These are phyloP conservation scores for Monosporozyma servazzii DNA, from an alignment of 805 yeast genomes.

Conservation along the genomic window DNA sequence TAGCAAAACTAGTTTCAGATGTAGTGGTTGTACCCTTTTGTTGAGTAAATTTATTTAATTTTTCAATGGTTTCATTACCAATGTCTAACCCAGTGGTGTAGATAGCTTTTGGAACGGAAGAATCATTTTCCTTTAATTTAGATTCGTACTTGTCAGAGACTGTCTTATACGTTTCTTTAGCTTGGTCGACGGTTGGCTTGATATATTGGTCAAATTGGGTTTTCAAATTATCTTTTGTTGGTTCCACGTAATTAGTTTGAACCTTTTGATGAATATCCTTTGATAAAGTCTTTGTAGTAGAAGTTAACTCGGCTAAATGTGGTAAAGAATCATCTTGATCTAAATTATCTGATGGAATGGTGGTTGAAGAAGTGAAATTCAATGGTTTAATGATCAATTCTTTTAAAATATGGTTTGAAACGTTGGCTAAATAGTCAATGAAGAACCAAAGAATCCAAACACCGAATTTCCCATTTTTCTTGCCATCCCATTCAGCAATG, in stretches of 20 bases:
- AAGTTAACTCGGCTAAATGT: conserved; percentile 23
- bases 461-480: conserved; percentile 17
- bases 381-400: conserved; percentile 25
- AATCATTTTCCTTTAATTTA: conserved; percentile 22
- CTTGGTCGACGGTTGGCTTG: conserved; percentile 3
- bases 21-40: neutral
- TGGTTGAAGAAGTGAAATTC: conserved; percentile 3
- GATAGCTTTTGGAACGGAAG: conserved; percentile 27
- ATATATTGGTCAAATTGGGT: conserved; percentile 7
- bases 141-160: conserved; percentile 24
- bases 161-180: conserved; percentile 16
- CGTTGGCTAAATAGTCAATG: conserved; percentile 26
- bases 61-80: conserved; percentile 23
- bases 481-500: conserved; percentile 2
- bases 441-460: conserved; percentile 23
- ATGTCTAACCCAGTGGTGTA: conserved; percentile 27
- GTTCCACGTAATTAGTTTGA: conserved; percentile 15
- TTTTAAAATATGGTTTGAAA: conserved; percentile 21
- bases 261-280: conserved; percentile 20
- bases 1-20: neutral
- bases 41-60: conserved; percentile 11
- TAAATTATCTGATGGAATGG: neutral
- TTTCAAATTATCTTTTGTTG: conserved; percentile 13
- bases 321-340: conserved; percentile 10
- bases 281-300: conserved; percentile 21